Conservation (phyloP, 176 grass and related monocot species). For the Hyparrhenia diplandra region DNA sequence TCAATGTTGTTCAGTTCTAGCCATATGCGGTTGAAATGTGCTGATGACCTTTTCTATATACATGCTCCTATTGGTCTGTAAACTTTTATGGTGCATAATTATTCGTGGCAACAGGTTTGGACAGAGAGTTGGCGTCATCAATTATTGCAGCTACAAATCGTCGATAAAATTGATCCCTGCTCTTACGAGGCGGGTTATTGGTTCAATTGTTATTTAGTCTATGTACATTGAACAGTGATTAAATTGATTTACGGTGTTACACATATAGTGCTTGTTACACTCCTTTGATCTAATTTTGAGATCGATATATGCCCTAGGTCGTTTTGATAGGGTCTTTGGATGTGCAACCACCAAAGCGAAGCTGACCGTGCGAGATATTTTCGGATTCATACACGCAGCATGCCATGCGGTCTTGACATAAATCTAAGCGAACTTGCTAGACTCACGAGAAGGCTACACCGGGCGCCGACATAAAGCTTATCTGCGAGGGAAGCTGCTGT, state of each 20-base stretch:
- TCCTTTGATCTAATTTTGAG: constrained; percentile 18
- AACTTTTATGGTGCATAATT: neutral
- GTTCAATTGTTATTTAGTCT: neutral
- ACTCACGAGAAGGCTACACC: constrained; percentile 86
- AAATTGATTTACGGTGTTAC: neutral
- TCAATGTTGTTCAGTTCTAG: neutral
- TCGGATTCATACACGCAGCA: constrained; percentile 65
- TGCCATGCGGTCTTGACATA: constrained; percentile 58
- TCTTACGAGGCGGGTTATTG: constrained; percentile 67
- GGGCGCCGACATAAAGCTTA: constrained; percentile 81
- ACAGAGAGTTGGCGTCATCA: constrained; percentile 54
- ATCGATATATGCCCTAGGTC: constrained; percentile 43
- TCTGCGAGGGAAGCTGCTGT: constrained; percentile 86
- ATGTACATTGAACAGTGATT: neutral
- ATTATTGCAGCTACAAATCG: constrained; percentile 97
- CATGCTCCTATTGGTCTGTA: neutral
- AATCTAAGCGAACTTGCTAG: constrained; percentile 64
- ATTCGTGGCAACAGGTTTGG: constrained; percentile 66
- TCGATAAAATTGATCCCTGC: constrained; percentile 91
- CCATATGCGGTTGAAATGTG: neutral
- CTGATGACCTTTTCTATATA: too few relatives aligned
- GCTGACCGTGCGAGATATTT: constrained; percentile 73
- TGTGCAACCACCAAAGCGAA: constrained; percentile 80
- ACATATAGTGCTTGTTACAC: neutral
- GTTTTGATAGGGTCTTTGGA: constrained; percentile 90